Evolutionary conservation across 371 early-diverging fungal genomes (phyloP).

Genomic region (Sporodiniella umbellata): DNA sequence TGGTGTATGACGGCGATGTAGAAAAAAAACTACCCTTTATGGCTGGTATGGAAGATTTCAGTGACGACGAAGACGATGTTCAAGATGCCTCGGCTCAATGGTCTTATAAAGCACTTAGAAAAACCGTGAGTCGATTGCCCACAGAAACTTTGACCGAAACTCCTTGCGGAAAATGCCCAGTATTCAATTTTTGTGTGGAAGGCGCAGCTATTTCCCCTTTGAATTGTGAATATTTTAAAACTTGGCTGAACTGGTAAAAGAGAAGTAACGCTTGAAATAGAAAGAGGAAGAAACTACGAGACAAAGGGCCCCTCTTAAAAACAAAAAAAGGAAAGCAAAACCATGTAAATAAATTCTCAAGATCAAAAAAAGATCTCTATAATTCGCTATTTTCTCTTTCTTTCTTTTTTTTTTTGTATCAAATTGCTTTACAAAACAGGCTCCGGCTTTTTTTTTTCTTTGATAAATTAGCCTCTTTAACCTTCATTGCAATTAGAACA

Average conservation of each 20-base stretch:
- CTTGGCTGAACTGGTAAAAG: slow-evolving; percentile 65
- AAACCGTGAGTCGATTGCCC: slow-evolving; percentile 41
- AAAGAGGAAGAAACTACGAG: not conserved
- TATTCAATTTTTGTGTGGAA: slow-evolving; percentile 64
- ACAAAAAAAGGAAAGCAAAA: no score
- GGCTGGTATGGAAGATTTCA: slow-evolving; percentile 48
- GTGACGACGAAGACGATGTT: slow-evolving; percentile 55
- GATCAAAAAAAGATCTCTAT: not conserved
- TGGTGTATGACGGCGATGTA: slow-evolving; percentile 89
- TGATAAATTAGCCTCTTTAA: no score
- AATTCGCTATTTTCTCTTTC: not conserved
- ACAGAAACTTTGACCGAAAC: slow-evolving; percentile 65
- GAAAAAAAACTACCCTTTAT: slow-evolving; percentile 60
- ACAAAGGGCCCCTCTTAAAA: not conserved
- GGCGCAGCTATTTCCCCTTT: slow-evolving; percentile 74
- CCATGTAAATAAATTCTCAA: not conserved
- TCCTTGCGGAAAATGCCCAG: slow-evolving; percentile 87
- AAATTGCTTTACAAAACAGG: no score
- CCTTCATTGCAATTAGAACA: no score
- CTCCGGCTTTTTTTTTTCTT: not conserved
- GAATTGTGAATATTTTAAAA: slow-evolving; percentile 73
- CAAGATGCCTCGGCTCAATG: slow-evolving; percentile 48
- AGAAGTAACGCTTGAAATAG: not conserved
- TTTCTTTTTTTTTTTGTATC: no score
- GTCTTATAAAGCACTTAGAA: slow-evolving; percentile 74